A percentile compares a stretch with the other conserved stretches of the same genome.
Evolutionary conservation across 2,329 filamentous ascomycete species (phyloP).

Genomic region (Arthroderma sp.): DNA sequence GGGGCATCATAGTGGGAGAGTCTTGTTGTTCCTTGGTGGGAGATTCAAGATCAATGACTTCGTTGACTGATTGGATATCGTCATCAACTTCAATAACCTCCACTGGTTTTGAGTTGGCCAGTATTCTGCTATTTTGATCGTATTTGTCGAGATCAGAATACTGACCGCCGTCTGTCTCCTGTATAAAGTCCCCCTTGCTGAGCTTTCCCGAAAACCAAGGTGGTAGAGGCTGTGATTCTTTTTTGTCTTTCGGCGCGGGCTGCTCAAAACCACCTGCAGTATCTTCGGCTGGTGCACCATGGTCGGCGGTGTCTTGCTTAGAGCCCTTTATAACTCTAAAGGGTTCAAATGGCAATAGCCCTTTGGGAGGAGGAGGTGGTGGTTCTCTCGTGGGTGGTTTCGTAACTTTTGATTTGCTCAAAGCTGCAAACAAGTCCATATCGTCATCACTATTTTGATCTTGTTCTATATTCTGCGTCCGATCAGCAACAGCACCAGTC

Average conservation of each 20-base stretch:
- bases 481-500: neutral
- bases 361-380: constrained; percentile 52
- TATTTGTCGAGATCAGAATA: constrained; percentile 11
- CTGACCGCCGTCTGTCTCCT: constrained; percentile 18
- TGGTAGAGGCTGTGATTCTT: constrained; percentile 25
- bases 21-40: neutral
- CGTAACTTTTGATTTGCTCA: constrained; percentile 56
- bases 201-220: constrained; percentile 33
- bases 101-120: constrained; percentile 2
- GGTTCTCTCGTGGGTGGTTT: constrained; percentile 41
- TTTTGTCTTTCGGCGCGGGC: constrained; percentile 22
- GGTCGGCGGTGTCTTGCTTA: constrained; percentile 21
- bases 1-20: too few species aligned
- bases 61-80: neutral
- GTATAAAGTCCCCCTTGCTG: constrained; percentile 21
- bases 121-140: constrained; percentile 16
- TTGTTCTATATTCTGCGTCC: neutral
- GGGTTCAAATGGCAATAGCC: constrained; percentile 65
- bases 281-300: constrained; percentile 41
- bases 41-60: neutral
- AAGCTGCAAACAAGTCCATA: constrained; percentile 61
- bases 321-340: constrained; percentile 38
- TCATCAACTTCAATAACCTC: constrained; percentile 10
- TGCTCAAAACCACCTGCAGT: constrained; percentile 53
- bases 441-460: constrained; percentile 45